phyloP scores from a whole-genome alignment of 192 early-diverging fungal genomes.

The Podila epigama region DNA sequence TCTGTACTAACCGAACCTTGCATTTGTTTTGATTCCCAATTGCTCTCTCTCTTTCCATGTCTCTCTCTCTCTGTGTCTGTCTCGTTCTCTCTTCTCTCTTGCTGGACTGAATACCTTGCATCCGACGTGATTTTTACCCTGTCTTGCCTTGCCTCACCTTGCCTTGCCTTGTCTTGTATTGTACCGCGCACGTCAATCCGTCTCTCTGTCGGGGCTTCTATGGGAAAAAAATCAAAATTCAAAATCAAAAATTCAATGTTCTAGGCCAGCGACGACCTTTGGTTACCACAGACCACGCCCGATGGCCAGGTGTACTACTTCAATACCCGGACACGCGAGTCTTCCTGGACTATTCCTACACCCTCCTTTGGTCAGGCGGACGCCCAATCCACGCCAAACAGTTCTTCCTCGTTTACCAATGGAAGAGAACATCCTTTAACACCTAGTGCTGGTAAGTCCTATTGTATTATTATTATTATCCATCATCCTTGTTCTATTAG shows the following conservation, averaged over 20 bases:
- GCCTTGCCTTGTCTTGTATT: not conserved
- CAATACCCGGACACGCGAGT: constrained; percentile 57
- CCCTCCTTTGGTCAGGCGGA: constrained; percentile 3
- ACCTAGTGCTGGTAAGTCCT: no score
- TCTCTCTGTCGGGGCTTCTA: not conserved
- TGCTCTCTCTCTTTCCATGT: not conserved
- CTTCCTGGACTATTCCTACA: constrained; percentile 56
- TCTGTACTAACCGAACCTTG: not conserved
- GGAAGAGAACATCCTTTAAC: no score
- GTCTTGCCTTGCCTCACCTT: not conserved
- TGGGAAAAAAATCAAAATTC: not conserved
- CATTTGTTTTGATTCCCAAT: not conserved
- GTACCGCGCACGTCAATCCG: not conserved
- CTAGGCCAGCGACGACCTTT: constrained; percentile 33
- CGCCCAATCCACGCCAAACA: no score
- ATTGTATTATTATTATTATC: no score
- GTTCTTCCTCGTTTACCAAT: no score
- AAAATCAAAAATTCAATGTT: not conserved
- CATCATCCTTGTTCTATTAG: no score
- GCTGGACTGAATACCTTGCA: no score
- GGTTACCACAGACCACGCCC: constrained; percentile 52
- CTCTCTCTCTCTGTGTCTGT: not conserved
- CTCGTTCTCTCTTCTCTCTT: not conserved
- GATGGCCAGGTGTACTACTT: constrained; percentile 62
- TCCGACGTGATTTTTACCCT: not conserved